These are phyloP conservation scores for Desmodesmus armatus DNA, from an alignment of 139 green algal species.

Conservation along the genomic window DNA sequence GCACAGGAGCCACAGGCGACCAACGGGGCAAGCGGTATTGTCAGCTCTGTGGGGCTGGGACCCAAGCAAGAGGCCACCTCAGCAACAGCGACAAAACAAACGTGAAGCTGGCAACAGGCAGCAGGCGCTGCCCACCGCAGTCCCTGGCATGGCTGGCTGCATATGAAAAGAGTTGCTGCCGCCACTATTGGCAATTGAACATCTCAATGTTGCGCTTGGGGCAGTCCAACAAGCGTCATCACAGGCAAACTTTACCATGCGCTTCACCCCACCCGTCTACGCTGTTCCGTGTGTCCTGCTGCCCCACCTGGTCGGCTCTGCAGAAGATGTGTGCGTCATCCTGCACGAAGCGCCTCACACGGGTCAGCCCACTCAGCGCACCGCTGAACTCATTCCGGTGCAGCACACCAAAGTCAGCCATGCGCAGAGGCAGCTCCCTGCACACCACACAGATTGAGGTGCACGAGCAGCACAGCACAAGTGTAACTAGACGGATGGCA, in stretches of 20 bases:
- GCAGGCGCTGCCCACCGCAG: too few relatives aligned
- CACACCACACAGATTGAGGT: neutral
- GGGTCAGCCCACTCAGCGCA: constrained; percentile 88
- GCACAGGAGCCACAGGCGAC: neutral
- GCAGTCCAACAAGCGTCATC: too few relatives aligned
- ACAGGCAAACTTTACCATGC: too few relatives aligned
- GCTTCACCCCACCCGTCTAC: neutral
- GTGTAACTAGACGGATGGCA: too few relatives aligned
- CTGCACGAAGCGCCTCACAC: constrained; percentile 97
- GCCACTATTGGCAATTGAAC: too few relatives aligned
- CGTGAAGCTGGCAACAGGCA: too few relatives aligned
- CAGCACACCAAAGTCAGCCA: constrained; percentile 98
- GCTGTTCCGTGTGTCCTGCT: neutral
- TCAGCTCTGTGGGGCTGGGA: too few relatives aligned
- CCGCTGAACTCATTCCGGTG: constrained; percentile 96
- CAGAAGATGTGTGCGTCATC: constrained; percentile 99
- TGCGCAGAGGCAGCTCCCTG: constrained; percentile 91
- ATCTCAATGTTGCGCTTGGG: too few relatives aligned
- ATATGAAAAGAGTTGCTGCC: neutral
- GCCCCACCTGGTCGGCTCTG: constrained; percentile 84
- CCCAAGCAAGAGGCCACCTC: too few relatives aligned
- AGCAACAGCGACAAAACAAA: neutral
- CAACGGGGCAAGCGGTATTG: too few relatives aligned
- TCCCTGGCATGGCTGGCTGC: too few relatives aligned
- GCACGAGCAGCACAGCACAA: too few relatives aligned